Base-by-base conservation (phyloP, 2,329 filamentous ascomycete species). In the Nemania diffusa region DNA sequence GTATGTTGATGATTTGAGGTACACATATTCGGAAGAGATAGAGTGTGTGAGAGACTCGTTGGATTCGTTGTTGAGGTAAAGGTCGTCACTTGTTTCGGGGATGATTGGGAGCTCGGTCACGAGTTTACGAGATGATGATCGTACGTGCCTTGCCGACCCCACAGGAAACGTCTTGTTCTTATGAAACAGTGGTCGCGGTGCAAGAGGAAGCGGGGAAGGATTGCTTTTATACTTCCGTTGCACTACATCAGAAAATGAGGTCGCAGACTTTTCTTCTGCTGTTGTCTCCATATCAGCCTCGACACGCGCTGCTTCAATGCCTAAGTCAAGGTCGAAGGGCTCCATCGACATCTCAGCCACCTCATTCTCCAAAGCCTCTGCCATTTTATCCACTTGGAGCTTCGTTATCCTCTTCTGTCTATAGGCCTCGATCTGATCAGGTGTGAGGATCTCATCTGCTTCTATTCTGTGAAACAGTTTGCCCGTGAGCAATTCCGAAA, bases 401-500 rank as follows among this genome's bases (percentile, higher is more conserved):
- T 79, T 77, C 27, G 78, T 78, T 42, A 79, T 75, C 20, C 81
- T 77, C 61, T 78, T 81, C 73, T 76, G 78, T 56, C 79, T 82
- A 24, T 84, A 80, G 57, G 81, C 79, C 70, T 86, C 81, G 26
- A 88, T 78, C 42, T 83, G 82, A 37, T 82, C 81, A 20, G 86
- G 83, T 11, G 86, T 85, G 13, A 89, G 76, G 80, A 88, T 87
- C 77, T 90, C 87, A 58, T 88, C 85, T 0, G 83, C 87, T 68
- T 90, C 86, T 60, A 86, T 81, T 53, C 82, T 82, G 68, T 82
- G 82, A 73, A 90, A 88, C 52, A 85, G 79, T 50, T 84, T 85
- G 20, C 84, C 83, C 48, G 80, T 84, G 65, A 90, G 82, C 11
- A 88, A 79, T 32, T 87, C 87, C n/a, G 84, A 81, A 71, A 90